Evolutionary conservation across 2,329 filamentous ascomycete genomes (phyloP), one percentile per base, ranked within the genome.

Genomic region (Aspergillus sp.): DNA sequence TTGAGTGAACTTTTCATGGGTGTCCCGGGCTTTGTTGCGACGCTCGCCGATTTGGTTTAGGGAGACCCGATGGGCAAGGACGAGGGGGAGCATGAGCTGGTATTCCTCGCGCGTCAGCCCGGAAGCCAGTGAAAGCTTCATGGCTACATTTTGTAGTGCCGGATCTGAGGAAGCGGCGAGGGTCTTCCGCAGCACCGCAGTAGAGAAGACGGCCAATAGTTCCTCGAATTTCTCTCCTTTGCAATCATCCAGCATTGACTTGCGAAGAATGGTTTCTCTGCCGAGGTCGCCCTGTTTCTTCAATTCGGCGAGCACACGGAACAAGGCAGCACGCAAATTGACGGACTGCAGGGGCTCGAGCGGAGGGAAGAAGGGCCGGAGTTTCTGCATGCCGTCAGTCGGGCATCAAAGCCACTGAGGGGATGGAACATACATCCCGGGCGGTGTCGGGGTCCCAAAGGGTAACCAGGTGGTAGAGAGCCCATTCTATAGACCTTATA

Each of bases 211-310:
- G 3, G 91, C 87, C 28, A 98, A 82, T 1, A 97, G 80, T 72
- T 99, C 95, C 72, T 93, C 92, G 57, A 98, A 86, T 64, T 91
- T 89, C 57, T 97, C 92, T 5, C 94, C 94, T 66, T 90, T 93
- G 78, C 95, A 99, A 69, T 99, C 94, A 72, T 99, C 95, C 55
- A 99, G 81, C 91, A 97, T 97, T 0, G 92, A 96, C 80, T 97
- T 97, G 55, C 95, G 87, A 32, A 98, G 79, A 0, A 96, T 85
- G 0, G 86, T 85, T 70, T 97, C 92, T 53, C 91, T 84, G 3
- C 92, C 91, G 8, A 98, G 81, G 0, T 89, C 81, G 30, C 92
- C 93, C 78, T 87, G 91, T 79, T 96, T 96, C 80, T 98, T 98
- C 61, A 92, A 82, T 55, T 91, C 89, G 64, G 94, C 91, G 57